phyloP scores from a whole-genome alignment of 2,329 filamentous ascomycete genomes.

The Colletotrichum lupini region DNA sequence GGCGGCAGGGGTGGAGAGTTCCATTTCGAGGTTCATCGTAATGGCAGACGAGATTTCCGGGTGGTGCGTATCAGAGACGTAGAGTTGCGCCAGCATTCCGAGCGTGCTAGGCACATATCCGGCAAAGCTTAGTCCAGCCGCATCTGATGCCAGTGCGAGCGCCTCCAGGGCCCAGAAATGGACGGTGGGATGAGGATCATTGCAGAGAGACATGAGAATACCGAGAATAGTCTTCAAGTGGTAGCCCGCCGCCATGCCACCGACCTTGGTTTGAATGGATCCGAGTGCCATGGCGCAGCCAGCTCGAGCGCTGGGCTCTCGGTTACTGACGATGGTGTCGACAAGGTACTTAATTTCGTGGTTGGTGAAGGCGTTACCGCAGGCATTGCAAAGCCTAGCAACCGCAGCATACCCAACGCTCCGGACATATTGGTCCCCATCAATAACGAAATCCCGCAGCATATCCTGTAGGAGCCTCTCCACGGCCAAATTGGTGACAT shows the following conservation, averaged over 20 bases:
- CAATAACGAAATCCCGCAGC: constrained; percentile 77
- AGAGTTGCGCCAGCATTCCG: constrained; percentile 93
- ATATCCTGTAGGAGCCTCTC: constrained; percentile 87
- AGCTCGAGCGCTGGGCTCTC: constrained; percentile 91
- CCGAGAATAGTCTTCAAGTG: constrained; percentile 98
- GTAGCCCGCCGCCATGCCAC: constrained; percentile 96
- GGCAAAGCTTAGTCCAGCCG: constrained; percentile 91
- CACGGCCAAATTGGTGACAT: constrained; percentile 78
- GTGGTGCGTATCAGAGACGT: constrained; percentile 91
- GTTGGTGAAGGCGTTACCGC: constrained; percentile 90
- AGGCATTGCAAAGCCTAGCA: constrained; percentile 84
- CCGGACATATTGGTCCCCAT: constrained; percentile 87
- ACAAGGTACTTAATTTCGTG: constrained; percentile 90
- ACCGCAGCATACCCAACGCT: constrained; percentile 86
- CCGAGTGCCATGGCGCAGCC: constrained; percentile 95
- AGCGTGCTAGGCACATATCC: constrained; percentile 90
- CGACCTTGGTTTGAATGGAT: constrained; percentile 93
- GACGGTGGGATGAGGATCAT: constrained; percentile 93
- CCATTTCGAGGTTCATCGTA: constrained; percentile 90
- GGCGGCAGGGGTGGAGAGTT: constrained; percentile 83
- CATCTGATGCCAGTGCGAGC: constrained; percentile 86
- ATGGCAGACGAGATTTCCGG: constrained; percentile 82
- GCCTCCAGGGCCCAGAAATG: constrained; percentile 97
- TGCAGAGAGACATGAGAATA: constrained; percentile 97
- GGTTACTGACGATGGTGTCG: constrained; percentile 92